Percentiles rank a stretch among this genome's conserved stretches.
Evolutionary conservation across 1,139 yeast genomes (phyloP).

Genomic region (Groenewaldozyma sp.): DNA sequence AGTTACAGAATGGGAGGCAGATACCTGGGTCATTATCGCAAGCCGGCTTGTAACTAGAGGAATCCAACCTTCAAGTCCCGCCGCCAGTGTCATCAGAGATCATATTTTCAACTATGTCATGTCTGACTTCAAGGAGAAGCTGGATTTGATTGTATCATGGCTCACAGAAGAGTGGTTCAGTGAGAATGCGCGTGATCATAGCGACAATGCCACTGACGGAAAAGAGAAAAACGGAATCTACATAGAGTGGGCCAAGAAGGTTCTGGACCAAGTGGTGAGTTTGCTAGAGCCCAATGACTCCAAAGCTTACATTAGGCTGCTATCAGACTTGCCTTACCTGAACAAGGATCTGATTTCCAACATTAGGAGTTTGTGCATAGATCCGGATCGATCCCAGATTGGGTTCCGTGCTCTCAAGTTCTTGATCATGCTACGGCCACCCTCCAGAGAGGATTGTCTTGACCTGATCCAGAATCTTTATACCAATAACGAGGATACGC

Average conservation of each 20-base stretch:
- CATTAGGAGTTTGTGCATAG: constrained; percentile 68
- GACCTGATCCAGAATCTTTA: constrained; percentile 54
- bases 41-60: constrained; percentile 80
- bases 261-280: constrained; percentile 75
- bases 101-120: constrained; percentile 66
- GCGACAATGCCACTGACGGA: neutral
- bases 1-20: constrained; percentile 47
- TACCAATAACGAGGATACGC: constrained; percentile 44
- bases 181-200: constrained; percentile 38
- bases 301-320: constrained; percentile 65
- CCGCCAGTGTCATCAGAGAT: constrained; percentile 42
- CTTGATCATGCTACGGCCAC: constrained; percentile 84
- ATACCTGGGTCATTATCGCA: constrained; percentile 70
- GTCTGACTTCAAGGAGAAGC: constrained; percentile 59
- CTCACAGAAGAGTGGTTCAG: constrained; percentile 92
- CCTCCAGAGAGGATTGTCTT: constrained; percentile 58
- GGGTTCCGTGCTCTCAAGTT: constrained; percentile 75
- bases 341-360: constrained; percentile 50
- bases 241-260: constrained; percentile 55
- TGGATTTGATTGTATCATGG: constrained; percentile 86
- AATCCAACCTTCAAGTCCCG: constrained; percentile 25
- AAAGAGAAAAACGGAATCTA: constrained; percentile 16
- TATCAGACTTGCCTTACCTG: constrained; percentile 79
- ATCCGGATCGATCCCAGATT: constrained; percentile 70
- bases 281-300: constrained; percentile 74